Evolutionary conservation across 1,284 basidiomycete species (phyloP).

Genomic region (Marasmius tenuissimus): DNA sequence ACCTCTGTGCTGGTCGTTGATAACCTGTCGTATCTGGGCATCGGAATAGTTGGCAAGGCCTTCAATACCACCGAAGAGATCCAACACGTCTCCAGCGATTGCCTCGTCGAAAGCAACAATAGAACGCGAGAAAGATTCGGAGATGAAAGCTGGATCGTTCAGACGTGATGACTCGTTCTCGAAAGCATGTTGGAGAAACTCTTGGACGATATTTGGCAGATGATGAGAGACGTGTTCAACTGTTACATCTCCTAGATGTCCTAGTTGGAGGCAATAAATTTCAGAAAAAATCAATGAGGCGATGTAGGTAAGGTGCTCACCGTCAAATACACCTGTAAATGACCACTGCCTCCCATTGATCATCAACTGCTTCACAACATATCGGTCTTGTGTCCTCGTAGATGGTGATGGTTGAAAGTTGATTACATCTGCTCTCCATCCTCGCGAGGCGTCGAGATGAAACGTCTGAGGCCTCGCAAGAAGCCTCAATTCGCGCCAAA

Average conservation of each 20-base stretch:
- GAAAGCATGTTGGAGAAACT: conserved; percentile 49
- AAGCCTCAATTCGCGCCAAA: conserved; percentile 47
- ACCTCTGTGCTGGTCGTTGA: conserved; percentile 60
- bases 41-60: conserved; percentile 50
- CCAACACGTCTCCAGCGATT: conserved; percentile 62
- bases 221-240: conserved; percentile 67
- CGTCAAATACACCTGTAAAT: conserved; percentile 70
- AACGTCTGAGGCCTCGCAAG: conserved; percentile 50
- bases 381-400: conserved; percentile 58
- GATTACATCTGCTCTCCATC: conserved; percentile 51
- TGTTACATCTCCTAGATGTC: conserved; percentile 67
- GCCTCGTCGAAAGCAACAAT: conserved; percentile 66
- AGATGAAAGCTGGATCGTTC: conserved; percentile 45
- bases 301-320: conserved; percentile 33
- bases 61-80: conserved; percentile 59
- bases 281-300: conserved; percentile 7
- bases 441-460: conserved; percentile 35
- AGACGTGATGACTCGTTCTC: conserved; percentile 32
- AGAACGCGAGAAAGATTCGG: conserved; percentile 52
- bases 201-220: conserved; percentile 64
- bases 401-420: conserved; percentile 62
- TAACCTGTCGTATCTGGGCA: conserved; percentile 50
- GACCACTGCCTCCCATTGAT: conserved; percentile 58
- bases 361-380: conserved; percentile 56
- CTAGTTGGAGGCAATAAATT: conserved; percentile 29